Evolutionary conservation across 129 eudicot genomes (phyloP).

Genomic region (Helichrysum umbraculigerum): DNA sequence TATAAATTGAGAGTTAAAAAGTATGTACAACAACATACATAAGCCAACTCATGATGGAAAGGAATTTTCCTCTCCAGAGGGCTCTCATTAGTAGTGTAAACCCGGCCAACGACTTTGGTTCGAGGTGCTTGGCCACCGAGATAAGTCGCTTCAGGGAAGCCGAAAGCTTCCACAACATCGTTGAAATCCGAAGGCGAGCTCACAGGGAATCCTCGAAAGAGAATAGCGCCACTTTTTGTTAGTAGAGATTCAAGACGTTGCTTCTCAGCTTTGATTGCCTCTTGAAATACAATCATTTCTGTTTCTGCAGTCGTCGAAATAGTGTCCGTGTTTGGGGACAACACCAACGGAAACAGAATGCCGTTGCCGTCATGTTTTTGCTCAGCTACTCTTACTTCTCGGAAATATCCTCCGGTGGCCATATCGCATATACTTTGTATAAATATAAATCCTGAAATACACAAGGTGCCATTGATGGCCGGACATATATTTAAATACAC

Average conservation of each 20-base stretch:
- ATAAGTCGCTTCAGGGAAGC: conserved; percentile 18
- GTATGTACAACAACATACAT: conserved; percentile 7
- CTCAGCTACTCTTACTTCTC: conserved; percentile 35
- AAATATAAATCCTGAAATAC: no score
- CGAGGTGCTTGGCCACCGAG: conserved; percentile 6
- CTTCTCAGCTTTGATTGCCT: conserved; percentile 46
- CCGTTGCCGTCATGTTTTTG: conserved; percentile 39
- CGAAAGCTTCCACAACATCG: conserved; percentile 39
- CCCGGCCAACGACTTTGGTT: not conserved
- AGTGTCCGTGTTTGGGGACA: conserved; percentile 38
- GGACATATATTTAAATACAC: no score
- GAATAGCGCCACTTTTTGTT: conserved; percentile 8
- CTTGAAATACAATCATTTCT: conserved; percentile 2
- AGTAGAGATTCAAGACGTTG: conserved; percentile 35
- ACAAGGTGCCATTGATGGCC: no score
- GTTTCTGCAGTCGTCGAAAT: not conserved
- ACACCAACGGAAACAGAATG: conserved; percentile 47
- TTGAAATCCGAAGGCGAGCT: conserved; percentile 48
- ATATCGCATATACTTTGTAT: not conserved
- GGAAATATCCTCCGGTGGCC: conserved; percentile 39
- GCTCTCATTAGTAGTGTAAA: conserved; percentile 21
- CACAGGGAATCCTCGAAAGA: conserved; percentile 23
- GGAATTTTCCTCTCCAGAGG: not conserved
- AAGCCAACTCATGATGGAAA: conserved; percentile 26
- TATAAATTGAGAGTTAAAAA: no score